These are phyloP conservation scores for Chaetoscypha palmicola DNA, from an alignment of 2,329 filamentous ascomycete species.

Conservation along the genomic window DNA sequence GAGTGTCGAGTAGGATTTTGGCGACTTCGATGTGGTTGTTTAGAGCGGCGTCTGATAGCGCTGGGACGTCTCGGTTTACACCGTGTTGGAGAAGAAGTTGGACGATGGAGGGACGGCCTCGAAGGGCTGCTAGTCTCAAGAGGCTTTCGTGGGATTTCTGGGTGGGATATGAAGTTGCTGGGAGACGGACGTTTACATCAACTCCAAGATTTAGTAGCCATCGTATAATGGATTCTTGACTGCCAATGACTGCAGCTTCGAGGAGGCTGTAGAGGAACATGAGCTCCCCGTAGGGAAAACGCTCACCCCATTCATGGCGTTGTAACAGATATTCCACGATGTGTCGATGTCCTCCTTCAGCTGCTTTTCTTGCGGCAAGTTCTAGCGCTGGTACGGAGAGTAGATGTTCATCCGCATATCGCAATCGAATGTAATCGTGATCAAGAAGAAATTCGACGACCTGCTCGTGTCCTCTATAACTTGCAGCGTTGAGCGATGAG, in stretches of 20 bases:
- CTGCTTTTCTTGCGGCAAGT: neutral
- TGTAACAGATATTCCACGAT: neutral
- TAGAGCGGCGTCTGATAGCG: neutral
- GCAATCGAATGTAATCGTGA: neutral
- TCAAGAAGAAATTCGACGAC: neutral
- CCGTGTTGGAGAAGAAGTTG: neutral
- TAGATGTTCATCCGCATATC: neutral
- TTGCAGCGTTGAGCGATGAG: neutral
- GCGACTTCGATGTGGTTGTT: conserved; percentile 1
- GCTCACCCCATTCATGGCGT: neutral
- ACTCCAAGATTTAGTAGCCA: neutral
- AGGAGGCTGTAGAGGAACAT: neutral
- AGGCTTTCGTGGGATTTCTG: neutral
- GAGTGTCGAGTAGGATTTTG: conserved; percentile 1
- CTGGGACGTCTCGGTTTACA: neutral
- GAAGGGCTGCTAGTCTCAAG: neutral
- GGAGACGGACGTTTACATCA: neutral
- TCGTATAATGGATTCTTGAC: neutral
- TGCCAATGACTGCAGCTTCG: neutral
- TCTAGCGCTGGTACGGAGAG: neutral
- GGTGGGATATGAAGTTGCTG: neutral
- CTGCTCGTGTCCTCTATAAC: neutral
- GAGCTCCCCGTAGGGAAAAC: neutral
- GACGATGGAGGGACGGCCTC: neutral
- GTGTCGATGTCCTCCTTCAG: neutral